Percentiles rank a stretch among this genome's conserved stretches.
Conservation (phyloP, 495 filamentous ascomycete genomes). For the Parachaetomium inaequale region DNA sequence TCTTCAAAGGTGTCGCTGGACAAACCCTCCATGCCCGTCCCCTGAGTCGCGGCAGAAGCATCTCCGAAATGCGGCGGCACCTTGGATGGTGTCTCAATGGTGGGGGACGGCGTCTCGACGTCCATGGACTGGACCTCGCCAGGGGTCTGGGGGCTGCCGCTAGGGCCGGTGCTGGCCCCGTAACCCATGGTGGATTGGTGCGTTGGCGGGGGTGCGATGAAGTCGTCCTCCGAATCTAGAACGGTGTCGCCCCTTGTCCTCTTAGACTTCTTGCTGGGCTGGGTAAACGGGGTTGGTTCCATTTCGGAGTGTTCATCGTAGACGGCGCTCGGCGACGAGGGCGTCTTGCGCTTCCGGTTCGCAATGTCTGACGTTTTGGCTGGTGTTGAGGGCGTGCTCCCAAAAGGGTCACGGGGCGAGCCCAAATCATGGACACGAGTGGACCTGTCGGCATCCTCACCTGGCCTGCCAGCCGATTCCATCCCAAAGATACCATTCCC, state of each 20-base stretch:
- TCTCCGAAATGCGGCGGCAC: background rate
- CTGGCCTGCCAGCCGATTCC: background rate
- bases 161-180: slow-evolving; percentile 1
- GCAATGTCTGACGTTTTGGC: background rate
- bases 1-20: background rate
- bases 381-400: background rate
- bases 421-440: background rate
- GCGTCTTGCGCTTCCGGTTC: slow-evolving; percentile 23
- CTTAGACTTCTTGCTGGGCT: slow-evolving; percentile 11
- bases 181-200: slow-evolving; percentile 17
- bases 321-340: slow-evolving; percentile 8
- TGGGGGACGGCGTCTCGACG: background rate
- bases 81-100: background rate
- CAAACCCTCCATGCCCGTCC: background rate
- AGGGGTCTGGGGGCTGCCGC: slow-evolving; percentile 1
- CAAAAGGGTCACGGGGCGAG: background rate
- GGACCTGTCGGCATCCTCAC: background rate
- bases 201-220: slow-evolving; percentile 29
- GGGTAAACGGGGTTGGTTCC: background rate
- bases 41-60: background rate
- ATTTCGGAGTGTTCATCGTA: background rate
- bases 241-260: slow-evolving; percentile 31
- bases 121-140: slow-evolving; percentile 11
- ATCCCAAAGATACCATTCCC: background rate
- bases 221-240: slow-evolving; percentile 52